Base-by-base conservation (phyloP, 2,329 filamentous ascomycete genomes). In the Penicillium sp. region DNA sequence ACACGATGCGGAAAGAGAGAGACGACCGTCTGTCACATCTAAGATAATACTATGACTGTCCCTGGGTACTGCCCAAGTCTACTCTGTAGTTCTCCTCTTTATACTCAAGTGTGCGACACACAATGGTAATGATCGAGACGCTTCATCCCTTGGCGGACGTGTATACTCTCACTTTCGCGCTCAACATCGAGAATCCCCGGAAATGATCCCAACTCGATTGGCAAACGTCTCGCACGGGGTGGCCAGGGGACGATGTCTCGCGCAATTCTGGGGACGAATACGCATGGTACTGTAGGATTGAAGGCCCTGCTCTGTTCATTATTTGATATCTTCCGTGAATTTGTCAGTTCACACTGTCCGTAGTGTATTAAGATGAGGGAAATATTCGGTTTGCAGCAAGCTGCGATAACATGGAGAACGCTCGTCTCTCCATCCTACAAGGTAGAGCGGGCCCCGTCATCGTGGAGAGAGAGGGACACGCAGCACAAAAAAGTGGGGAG, bases 71-170 rank as follows among this genome's bases (percentile, higher is more conserved):
- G 19, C 19, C 19, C 19, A 22, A 22, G 19, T 22, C 19, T 22
- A 22, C 19, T 22, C 19, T 22, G 19, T 22, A 1, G 19, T 22
- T 22, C 35, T 4, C 3, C 13, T 37, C 4, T 13, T 14, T 1
- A 37, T 37, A 37, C 13, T 5, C 13, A 37, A 13, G n/a, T 6
- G 8, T 22, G 10, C 7, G 8, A n/a, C 16, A 14, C 14, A 7
- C 25, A 26, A 25, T 53, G 5, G 8, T 40, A 14, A 45, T 33
- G 30, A 33, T 33, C 30, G 8, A 6, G 30, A 48, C 69, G 70
- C 70, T 69, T 59, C 66, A 67, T 68, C 68, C 68, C 45, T 63
- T 55, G 42, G 57, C 53, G 63, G 64, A 62, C 63, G 70, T 68
- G 70, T 72, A 70, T 22, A 1, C 2, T 22, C 19, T 22, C 19